Percentiles rank a stretch among this genome's conserved stretches.
These are phyloP conservation scores for Aspergillus sclerotioniger DNA, from an alignment of 495 filamentous ascomycete species.

Conservation along the genomic window DNA sequence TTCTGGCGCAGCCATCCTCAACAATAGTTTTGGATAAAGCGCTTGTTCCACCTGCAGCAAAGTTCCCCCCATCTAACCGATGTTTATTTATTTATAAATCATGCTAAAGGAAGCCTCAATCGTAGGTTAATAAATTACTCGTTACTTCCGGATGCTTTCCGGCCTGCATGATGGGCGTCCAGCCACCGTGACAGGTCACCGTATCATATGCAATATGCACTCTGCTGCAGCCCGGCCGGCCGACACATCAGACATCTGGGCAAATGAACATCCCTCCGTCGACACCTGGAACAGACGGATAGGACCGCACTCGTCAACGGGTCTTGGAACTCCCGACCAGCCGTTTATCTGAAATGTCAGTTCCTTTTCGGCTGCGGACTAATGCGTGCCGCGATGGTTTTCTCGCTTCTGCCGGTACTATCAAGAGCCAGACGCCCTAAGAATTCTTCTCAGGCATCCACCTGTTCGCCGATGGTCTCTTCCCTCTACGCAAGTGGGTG, in stretches of 20 bases:
- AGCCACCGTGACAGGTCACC: slow-evolving; percentile 5
- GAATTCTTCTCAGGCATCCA: not conserved
- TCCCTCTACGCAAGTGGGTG: not conserved
- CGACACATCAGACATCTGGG: not conserved
- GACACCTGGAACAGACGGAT: slow-evolving; percentile 1
- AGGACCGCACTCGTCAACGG: slow-evolving; percentile 3
- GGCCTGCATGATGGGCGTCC: slow-evolving; percentile 2
- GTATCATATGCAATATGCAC: slow-evolving; percentile 4
- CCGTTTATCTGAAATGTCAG: not conserved
- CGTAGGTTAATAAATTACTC: slow-evolving; percentile 1
- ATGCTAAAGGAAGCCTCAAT: not conserved
- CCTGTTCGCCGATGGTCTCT: not conserved
- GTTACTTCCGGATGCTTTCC: slow-evolving; percentile 3
- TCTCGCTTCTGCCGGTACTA: not conserved
- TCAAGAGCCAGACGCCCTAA: not conserved
- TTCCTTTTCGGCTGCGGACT: not conserved
- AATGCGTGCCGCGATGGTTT: not conserved
- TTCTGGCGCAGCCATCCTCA: not conserved
- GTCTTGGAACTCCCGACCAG: not conserved
- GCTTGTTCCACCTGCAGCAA: not conserved
- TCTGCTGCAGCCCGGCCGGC: not conserved
- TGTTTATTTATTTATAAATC: not conserved
- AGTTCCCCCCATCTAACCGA: not conserved
- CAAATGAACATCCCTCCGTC: not conserved
- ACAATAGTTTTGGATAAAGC: slow-evolving; percentile 6